Base-by-base conservation (phyloP, 768 basidiomycete genomes). In the Lactarius indigo region DNA sequence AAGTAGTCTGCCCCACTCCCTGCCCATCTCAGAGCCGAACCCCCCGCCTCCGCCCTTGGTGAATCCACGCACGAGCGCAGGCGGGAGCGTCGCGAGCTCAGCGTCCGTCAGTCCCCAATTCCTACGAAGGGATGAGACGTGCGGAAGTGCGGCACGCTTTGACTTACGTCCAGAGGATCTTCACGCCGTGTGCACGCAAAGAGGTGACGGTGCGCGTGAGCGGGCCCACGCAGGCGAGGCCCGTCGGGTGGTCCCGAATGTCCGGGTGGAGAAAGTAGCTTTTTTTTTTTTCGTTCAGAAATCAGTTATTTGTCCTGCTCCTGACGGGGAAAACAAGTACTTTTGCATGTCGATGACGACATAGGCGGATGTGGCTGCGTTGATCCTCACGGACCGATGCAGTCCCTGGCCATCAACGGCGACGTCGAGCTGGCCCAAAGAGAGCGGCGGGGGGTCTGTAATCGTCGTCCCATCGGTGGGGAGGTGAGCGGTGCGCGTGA, bases 311-410 rank as follows among this genome's bases (percentile, higher is more conserved):
- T n/a, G n/a, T 10, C 9, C 3, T 31, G 31, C 31, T 1, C 2
- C 31, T 3, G 20, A 41, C 5, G 5, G 15, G 78, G 33, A 10
- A 31, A 31, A 33, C 15, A 52, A 59, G 30, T 71, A 88, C 88
- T 89, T 90, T 73, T 89, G 88, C 89, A 90, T 89, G 71, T 89
- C 88, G 59, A 89, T 81, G 23, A 89, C 79, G n/a, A 88, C 83
- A 62, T 85, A 74, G 12, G 87, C 88, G 20, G 80, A 83, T 57
- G 78, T 75, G 35, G 80, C 75, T 39, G 78, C 80, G 70, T 84
- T 78, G 31, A 88, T 75, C 59, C 87, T 78, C 57, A 88, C 75
- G 23, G 75, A 77, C 28, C 86, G 79, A 10, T 13, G 50, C 50
- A 9, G n/a, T 10, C 20, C 50, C 26, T 80, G 79, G 20, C 83